These are phyloP conservation scores for Limnanthes douglasii DNA, from an alignment of 345 rosid genomes.

Conservation along the genomic window DNA sequence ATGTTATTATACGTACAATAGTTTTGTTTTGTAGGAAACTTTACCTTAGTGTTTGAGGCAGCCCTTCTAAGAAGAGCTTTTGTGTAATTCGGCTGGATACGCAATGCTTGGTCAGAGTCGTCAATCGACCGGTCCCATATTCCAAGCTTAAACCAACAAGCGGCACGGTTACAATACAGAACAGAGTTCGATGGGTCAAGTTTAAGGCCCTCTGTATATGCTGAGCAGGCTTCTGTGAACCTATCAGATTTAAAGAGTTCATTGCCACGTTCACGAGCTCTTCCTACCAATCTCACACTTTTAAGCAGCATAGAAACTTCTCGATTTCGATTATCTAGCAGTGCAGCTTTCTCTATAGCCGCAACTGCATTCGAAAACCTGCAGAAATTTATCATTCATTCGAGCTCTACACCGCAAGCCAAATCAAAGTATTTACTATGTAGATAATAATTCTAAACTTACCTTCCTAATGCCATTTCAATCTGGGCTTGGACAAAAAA, in stretches of 20 bases:
- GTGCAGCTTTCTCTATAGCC: constrained; percentile 67
- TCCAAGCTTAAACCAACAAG: constrained; percentile 84
- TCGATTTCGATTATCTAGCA: constrained; percentile 49
- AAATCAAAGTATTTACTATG: constrained; percentile 3
- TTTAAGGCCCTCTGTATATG: constrained; percentile 82
- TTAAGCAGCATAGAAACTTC: constrained; percentile 48
- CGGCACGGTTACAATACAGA: constrained; percentile 76
- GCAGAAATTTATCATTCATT: constrained; percentile 37
- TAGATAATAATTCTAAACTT: constrained; percentile 12
- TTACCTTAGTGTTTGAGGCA: constrained; percentile 73
- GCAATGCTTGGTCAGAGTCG: constrained; percentile 69
- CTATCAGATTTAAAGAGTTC: constrained; percentile 93
- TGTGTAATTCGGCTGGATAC: constrained; percentile 49
- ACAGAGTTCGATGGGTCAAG: constrained; percentile 70
- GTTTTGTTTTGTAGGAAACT: neutral
- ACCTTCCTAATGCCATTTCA: constrained; percentile 96
- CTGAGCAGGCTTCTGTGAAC: constrained; percentile 87
- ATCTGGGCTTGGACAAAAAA: constrained; percentile 63
- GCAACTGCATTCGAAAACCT: constrained; percentile 89
- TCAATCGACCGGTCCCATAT: constrained; percentile 69
- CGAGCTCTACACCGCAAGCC: constrained; percentile 13
- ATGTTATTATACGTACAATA: no score
- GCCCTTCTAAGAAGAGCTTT: constrained; percentile 87
- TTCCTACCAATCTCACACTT: constrained; percentile 49
- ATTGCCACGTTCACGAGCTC: constrained; percentile 76